Evolutionary conservation across 2,329 filamentous ascomycete genomes (phyloP).

Genomic region (Xylariaceae sp.): DNA sequence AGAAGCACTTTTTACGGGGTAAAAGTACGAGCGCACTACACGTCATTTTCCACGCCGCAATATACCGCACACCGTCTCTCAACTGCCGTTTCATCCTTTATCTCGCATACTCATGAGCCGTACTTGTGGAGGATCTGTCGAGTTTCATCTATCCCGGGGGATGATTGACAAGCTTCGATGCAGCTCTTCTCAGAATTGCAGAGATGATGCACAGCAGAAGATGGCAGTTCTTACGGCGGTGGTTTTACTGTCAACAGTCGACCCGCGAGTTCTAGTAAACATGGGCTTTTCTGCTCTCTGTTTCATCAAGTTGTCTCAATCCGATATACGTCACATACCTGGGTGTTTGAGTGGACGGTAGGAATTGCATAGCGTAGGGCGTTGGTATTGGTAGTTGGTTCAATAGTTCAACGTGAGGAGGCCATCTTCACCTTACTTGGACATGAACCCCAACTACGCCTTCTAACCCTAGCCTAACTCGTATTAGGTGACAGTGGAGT

Average conservation of each 20-base stretch:
- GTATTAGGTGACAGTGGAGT: neutral
- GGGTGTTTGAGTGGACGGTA: neutral
- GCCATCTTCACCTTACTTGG: neutral
- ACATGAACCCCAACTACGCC: neutral
- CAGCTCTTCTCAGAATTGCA: too few relatives aligned
- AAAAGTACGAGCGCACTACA: neutral
- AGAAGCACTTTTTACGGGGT: neutral
- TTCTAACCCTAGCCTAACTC: neutral
- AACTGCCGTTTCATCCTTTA: neutral
- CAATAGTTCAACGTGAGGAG: neutral
- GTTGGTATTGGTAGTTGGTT: neutral
- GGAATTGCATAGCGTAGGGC: neutral
- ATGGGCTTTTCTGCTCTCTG: too few relatives aligned
- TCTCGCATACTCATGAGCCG: neutral
- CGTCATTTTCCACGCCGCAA: neutral
- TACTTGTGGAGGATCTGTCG: neutral
- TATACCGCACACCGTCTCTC: neutral
- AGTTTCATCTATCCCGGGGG: neutral
- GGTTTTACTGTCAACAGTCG: too few relatives aligned
- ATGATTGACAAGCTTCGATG: neutral
- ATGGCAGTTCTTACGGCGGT: too few relatives aligned
- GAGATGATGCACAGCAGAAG: too few relatives aligned
- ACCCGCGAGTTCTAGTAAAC: too few relatives aligned
- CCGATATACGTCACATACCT: too few relatives aligned
- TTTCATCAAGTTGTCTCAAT: too few relatives aligned